Evolutionary conservation across 306 rosid species (phyloP).

Genomic region (Dicorynia guianensis): DNA sequence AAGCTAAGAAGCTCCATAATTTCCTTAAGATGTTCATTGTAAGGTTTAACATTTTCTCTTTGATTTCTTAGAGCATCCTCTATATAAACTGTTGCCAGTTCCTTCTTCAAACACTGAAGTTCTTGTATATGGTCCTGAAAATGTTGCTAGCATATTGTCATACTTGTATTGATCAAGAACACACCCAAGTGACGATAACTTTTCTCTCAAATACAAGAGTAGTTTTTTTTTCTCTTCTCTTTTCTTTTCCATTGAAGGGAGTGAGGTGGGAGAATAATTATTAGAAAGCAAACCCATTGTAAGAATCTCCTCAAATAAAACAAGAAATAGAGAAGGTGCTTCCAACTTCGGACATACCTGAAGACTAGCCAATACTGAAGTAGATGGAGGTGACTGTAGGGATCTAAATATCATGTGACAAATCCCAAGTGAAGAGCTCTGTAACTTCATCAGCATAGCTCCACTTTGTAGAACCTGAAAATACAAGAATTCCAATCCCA

Average conservation of each 20-base stretch:
- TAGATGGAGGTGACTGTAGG: constrained; percentile 56
- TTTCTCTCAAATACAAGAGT: constrained; percentile 6
- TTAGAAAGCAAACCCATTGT: constrained; percentile 30
- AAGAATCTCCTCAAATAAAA: neutral
- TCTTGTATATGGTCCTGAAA: constrained; percentile 75
- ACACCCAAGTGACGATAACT: constrained; percentile 5
- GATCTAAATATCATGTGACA: constrained; percentile 60
- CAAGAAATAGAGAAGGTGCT: constrained; percentile 14
- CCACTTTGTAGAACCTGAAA: constrained; percentile 77
- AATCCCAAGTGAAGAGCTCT: constrained; percentile 56
- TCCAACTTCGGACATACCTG: constrained; percentile 64
- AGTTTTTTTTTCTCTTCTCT: neutral
- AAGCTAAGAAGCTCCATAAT: constrained; percentile 66
- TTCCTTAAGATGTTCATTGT: constrained; percentile 60
- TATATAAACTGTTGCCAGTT: constrained; percentile 64
- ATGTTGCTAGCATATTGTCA: constrained; percentile 43
- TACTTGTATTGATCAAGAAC: constrained; percentile 38
- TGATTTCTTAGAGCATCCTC: constrained; percentile 70
- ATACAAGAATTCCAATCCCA: constrained; percentile 28
- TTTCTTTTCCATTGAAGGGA: constrained; percentile 4
- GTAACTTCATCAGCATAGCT: constrained; percentile 67
- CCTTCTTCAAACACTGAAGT: constrained; percentile 68
- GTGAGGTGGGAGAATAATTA: neutral
- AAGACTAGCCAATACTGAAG: constrained; percentile 59
- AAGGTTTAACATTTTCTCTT: constrained; percentile 54